Evolutionary conservation across 768 basidiomycete species (phyloP).

Genomic region (Coprinopsis marcescibilis): DNA sequence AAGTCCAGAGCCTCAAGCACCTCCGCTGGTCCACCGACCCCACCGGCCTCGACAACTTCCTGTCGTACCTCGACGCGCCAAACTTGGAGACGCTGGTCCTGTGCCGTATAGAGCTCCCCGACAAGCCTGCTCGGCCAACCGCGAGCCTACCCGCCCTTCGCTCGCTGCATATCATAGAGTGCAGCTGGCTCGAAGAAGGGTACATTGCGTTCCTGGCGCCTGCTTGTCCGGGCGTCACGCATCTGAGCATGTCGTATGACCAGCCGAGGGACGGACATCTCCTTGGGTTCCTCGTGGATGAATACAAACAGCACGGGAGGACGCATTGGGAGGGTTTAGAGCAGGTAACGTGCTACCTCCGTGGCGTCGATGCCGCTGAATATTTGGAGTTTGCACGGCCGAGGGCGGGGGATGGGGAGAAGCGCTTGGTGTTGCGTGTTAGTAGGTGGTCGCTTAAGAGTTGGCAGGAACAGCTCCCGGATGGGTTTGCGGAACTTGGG

Average conservation of each 20-base stretch:
- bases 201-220: conserved; percentile 6
- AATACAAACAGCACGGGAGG: not conserved
- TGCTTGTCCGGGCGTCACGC: conserved; percentile 3
- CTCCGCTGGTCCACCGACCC: conserved; percentile 3
- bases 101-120: conserved; percentile 7
- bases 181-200: not conserved
- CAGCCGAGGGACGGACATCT: conserved; percentile 3
- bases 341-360: conserved; percentile 2
- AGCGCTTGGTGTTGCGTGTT: conserved; percentile 3
- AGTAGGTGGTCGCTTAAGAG: not conserved
- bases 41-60: conserved; percentile 1
- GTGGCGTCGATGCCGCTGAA: not conserved
- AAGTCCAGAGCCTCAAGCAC: not conserved
- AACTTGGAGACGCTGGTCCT: conserved; percentile 5
- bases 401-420: not conserved
- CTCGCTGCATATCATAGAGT: conserved; percentile 9
- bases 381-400: conserved; percentile 7
- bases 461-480: not conserved
- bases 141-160: conserved; percentile 6
- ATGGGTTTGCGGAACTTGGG: not conserved
- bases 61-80: conserved; percentile 9
- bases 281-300: conserved; percentile 7
- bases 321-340: conserved; percentile 5
- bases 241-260: conserved; percentile 11
- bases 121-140: not conserved